Evolutionary conservation across 2,329 filamentous ascomycete species (phyloP), one percentile per base, ranked within the genome.

Genomic region (Aspergillus sp.): DNA sequence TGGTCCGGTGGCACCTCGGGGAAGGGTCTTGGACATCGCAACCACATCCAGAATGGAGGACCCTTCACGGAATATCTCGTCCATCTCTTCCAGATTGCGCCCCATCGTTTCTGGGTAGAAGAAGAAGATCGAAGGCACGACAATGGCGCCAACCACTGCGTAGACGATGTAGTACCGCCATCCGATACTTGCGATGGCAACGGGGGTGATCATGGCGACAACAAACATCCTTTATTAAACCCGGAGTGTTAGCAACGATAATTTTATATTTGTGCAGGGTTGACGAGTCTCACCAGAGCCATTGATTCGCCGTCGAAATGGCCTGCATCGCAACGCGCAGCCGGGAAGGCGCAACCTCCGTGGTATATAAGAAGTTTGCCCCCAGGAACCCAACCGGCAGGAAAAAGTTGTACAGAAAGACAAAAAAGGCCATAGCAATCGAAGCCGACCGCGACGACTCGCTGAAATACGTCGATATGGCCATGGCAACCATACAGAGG

Each of bases 81-180:
- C 42, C 51, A 47, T 22, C 30, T 53, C 51, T n/a, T 53, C 51
- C 9, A 53, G 42, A 13, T 36, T 24, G 3, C 51, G 51, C 3
- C 51, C 42, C 42, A 47, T 53, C 4, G 51, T 53, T 42, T 53
- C 59, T 1, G 57, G 59, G 26, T 61, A 63, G 15, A 63, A 42
- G 45, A 63, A 56, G 43, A 57, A 61, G 8, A 63, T 55, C 2
- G 54, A 51, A n/a, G 53, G 9, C 2, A 55, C 53, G 15, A 61
- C 56, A 18, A 55, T 51, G 39, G 48, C 48, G 7, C 58, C 59
- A 30, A 63, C 52, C 18, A 52, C 58, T 2, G 58, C 57, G 20
- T 51, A 58, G 32, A 58, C 48, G 20, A 58, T 53, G 42, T 58
- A 56, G 41, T 58, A 58, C 7, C 39, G 22, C 20, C 43, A 58